Evolutionary conservation across 2,329 filamentous ascomycete genomes (phyloP).

Genomic region (Phialocephala sp.): DNA sequence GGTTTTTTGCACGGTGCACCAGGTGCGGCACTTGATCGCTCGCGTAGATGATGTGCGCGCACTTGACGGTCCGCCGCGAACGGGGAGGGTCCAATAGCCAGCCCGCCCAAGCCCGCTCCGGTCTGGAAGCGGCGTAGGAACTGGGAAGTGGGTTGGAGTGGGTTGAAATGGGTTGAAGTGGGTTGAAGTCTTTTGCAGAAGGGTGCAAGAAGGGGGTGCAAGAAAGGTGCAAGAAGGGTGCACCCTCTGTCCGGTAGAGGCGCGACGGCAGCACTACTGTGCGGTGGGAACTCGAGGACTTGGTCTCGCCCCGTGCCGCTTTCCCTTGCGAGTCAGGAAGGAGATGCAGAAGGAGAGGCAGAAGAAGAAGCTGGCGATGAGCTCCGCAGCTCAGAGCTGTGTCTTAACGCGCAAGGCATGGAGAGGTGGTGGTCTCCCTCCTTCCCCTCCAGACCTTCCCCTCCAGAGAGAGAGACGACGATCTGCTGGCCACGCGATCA

Average conservation of each 20-base stretch:
- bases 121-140: background rate
- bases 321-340: background rate
- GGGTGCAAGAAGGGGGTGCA: no score
- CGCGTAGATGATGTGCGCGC: no score
- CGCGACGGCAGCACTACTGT: background rate
- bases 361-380: background rate
- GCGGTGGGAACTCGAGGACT: background rate
- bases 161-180: background rate
- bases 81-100: background rate
- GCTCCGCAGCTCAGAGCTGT: background rate
- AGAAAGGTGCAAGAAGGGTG: background rate
- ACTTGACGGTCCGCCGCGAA: no score
- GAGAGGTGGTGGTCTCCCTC: background rate
- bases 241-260: background rate
- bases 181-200: no score
- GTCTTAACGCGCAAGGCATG: background rate
- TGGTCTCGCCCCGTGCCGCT: conserved; percentile 6
- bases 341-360: no score
- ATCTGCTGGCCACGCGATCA: background rate
- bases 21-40: background rate
- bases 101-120: background rate
- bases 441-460: no score
- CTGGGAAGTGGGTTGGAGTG: background rate
- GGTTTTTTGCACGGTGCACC: no score
- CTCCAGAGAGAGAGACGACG: no score